Evolutionary conservation across 1,284 basidiomycete genomes (phyloP).

Genomic region (Fomitiporia mediterranea): DNA sequence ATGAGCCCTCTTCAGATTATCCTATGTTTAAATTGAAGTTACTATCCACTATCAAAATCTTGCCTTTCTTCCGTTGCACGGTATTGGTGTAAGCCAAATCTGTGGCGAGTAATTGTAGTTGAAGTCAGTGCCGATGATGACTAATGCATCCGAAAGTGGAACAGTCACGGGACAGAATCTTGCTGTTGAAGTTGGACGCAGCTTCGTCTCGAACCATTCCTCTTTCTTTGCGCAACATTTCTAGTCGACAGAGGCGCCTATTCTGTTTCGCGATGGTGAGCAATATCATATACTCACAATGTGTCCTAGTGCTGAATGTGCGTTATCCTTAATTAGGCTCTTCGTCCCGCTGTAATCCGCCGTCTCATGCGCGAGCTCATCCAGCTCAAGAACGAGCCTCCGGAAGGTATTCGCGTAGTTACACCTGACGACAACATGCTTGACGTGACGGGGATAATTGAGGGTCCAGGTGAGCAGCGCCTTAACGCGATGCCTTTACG

Average conservation of each 20-base stretch:
- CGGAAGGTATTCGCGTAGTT: conserved; percentile 83
- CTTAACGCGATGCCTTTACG: conserved; percentile 2
- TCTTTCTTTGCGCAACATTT: background rate
- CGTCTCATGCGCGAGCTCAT: conserved; percentile 81
- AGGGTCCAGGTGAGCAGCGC: conserved; percentile 60
- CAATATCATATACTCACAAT: background rate
- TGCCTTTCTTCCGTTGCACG: no score
- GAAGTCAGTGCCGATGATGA: no score
- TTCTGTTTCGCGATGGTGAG: background rate
- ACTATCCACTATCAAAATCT: no score
- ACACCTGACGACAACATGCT: conserved; percentile 81
- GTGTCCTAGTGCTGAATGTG: background rate
- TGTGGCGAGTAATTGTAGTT: no score
- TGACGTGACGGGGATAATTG: conserved; percentile 75
- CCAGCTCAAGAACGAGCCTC: conserved; percentile 73
- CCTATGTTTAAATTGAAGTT: no score
- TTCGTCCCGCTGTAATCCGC: conserved; percentile 55
- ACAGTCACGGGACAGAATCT: no score
- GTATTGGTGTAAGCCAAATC: no score
- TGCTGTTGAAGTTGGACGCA: no score
- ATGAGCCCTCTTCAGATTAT: no score
- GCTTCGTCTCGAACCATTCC: background rate
- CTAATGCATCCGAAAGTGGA: no score
- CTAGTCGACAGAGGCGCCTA: background rate
- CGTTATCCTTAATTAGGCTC: conserved; percentile 3